Base-by-base conservation (phyloP, 768 basidiomycete genomes). In the Gloeopeniophorella convolvens region DNA sequence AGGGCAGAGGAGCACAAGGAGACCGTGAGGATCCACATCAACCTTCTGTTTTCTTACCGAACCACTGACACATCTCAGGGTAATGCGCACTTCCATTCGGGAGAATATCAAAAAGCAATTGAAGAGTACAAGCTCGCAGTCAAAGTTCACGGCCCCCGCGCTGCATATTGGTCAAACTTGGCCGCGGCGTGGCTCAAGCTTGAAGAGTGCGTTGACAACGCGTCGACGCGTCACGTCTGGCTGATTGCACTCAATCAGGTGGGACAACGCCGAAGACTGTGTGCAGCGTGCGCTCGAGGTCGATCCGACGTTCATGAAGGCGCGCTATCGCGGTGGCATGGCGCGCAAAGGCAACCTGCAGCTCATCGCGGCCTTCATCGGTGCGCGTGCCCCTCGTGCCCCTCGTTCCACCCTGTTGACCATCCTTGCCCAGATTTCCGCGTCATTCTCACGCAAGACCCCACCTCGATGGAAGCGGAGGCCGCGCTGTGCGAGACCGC, bases 101-200 rank as follows among this genome's bases (percentile, higher is more conserved):
- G 65, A 2, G 51, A 70, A 40, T 74, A 65, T 57, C 55, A 50
- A 1, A 64, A 68, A 10, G 72, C 75, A 0, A 63, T 73, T 3
- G 62, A 66, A 0, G 64, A 65, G 41, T 79, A 78, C 56, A 66
- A 67, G 23, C 60, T 55, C 1, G 76, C 76, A 0, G 65, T 70
- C 1, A 31, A 60, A 2, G 58, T 67, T 16, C 69, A 75, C 35
- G 69, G 73, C 1, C 59, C 63, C 0, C 66, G 70, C 21, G 64
- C 71, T 0, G 51, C 69, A 3, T 68, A 71, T 44, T 60, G 75
- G 39, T 44, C 67, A 8, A 78, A 78, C 53, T 58, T 77, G 21
- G 68, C 73, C 0, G 66, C 67, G 18, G 65, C 71, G 0, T 71
- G 70, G 55, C 61, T 78, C 10, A 72, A 74, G 53, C 60, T 75